Percentiles rank a stretch among this genome's conserved stretches.
phyloP scores from a whole-genome alignment of 1,284 basidiomycete species.

The Lentinula novae-zelandiae region DNA sequence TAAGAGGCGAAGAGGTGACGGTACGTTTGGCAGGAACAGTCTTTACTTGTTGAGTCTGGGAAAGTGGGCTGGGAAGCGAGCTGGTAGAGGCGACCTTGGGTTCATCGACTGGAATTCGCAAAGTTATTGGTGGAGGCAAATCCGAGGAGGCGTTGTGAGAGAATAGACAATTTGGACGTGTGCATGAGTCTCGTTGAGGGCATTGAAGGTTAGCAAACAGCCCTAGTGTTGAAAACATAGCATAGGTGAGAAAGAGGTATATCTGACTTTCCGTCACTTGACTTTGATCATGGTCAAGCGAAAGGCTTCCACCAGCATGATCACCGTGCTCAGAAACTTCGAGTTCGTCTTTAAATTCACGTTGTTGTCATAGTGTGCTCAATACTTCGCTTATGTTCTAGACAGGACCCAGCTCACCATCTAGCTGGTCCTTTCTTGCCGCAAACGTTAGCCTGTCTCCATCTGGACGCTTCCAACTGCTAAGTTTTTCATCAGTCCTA shows the following conservation, averaged over 20 bases:
- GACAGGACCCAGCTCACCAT: constrained; percentile 53
- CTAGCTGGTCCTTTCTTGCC: constrained; percentile 57
- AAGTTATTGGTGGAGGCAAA: constrained; percentile 30
- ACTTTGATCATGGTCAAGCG: neutral
- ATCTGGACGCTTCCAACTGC: constrained; percentile 1
- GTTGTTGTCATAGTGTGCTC: neutral
- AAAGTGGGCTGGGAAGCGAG: neutral
- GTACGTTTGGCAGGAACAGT: constrained; percentile 20
- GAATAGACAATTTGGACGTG: constrained; percentile 56
- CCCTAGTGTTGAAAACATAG: constrained; percentile 60
- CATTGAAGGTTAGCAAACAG: constrained; percentile 63
- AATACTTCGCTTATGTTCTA: constrained; percentile 19
- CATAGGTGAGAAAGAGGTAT: neutral
- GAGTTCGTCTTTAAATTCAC: neutral
- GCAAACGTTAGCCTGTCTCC: constrained; percentile 46
- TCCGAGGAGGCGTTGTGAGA: constrained; percentile 43
- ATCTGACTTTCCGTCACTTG: neutral
- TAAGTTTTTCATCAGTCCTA: constrained; percentile 30
- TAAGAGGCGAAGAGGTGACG: constrained; percentile 7
- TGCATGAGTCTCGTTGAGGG: constrained; percentile 51
- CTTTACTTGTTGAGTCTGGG: constrained; percentile 6
- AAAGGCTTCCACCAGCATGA: neutral
- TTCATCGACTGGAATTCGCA: constrained; percentile 36
- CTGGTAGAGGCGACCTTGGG: constrained; percentile 19
- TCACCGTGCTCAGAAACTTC: neutral